Evolutionary conservation across 495 filamentous ascomycete species (phyloP).

Genomic region (Neurospora cerealis): DNA sequence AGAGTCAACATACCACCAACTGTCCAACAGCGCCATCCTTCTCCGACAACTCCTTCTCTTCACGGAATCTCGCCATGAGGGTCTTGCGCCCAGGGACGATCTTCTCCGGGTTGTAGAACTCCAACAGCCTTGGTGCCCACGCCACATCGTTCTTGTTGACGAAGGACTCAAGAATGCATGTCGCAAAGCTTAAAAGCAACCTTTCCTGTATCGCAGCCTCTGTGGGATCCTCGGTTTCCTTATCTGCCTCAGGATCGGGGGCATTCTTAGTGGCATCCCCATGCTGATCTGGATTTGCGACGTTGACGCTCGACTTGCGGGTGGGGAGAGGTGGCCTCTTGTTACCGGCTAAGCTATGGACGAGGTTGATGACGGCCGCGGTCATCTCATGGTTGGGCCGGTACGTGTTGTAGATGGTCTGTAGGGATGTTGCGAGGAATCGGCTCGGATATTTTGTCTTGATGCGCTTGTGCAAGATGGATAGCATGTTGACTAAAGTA

Average conservation of each 20-base stretch:
- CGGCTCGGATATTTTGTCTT: slow-evolving; percentile 85
- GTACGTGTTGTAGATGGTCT: slow-evolving; percentile 64
- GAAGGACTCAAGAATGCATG: slow-evolving; percentile 77
- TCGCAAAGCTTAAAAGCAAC: slow-evolving; percentile 75
- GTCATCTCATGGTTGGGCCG: slow-evolving; percentile 54
- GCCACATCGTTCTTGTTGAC: slow-evolving; percentile 53
- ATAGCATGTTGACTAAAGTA: slow-evolving; percentile 67
- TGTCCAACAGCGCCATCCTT: slow-evolving; percentile 67
- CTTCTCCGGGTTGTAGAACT: slow-evolving; percentile 56
- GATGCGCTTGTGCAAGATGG: slow-evolving; percentile 77
- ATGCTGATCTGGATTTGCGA: slow-evolving; percentile 35
- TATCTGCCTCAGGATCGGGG: slow-evolving; percentile 73
- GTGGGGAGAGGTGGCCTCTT: slow-evolving; percentile 68
- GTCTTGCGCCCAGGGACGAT: slow-evolving; percentile 47
- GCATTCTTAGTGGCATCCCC: slow-evolving; percentile 44
- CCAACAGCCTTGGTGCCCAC: slow-evolving; percentile 68
- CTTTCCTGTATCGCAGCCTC: slow-evolving; percentile 54
- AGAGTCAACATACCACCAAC: slow-evolving; percentile 48
- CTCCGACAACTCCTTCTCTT: slow-evolving; percentile 51
- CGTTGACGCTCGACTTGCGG: slow-evolving; percentile 51
- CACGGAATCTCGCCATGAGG: slow-evolving; percentile 48
- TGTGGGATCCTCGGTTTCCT: slow-evolving; percentile 39
- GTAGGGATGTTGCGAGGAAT: slow-evolving; percentile 83
- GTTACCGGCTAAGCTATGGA: slow-evolving; percentile 61
- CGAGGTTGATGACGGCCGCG: slow-evolving; percentile 61